Evolutionary conservation across 148 eudicot genomes (phyloP).

Genomic region (Hydrangea macrophylla): DNA sequence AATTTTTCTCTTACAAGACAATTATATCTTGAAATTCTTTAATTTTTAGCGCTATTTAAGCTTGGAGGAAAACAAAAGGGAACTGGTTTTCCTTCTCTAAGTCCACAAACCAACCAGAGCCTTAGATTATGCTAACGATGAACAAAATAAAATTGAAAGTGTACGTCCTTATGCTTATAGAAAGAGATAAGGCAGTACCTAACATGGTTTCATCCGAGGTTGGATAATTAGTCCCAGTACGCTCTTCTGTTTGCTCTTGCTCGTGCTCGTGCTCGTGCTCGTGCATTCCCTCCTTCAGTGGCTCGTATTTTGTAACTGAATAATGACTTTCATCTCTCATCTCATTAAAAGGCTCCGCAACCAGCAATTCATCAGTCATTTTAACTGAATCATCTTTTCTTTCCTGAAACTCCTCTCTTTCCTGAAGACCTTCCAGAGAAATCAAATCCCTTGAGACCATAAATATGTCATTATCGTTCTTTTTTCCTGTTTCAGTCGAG

Average conservation of each 20-base stretch:
- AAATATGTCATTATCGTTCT: constrained; percentile 16
- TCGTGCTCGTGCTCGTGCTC: constrained; percentile 30
- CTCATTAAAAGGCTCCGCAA: constrained; percentile 21
- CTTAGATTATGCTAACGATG: background rate
- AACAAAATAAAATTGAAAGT: background rate
- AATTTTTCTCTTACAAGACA: no score
- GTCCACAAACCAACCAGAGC: background rate
- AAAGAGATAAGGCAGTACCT: constrained; percentile 23
- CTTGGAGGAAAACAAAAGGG: no score
- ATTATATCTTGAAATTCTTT: no score
- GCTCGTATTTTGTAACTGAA: constrained; percentile 14
- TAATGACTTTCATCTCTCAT: constrained; percentile 17
- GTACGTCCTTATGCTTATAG: background rate
- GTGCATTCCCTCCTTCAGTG: constrained; percentile 17
- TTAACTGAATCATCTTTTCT: constrained; percentile 8
- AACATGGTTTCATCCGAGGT: constrained; percentile 10
- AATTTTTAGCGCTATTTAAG: no score
- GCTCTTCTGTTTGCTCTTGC: constrained; percentile 19
- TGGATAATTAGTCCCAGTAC: constrained; percentile 9
- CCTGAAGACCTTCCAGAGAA: constrained; percentile 26
- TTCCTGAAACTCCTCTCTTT: constrained; percentile 27
- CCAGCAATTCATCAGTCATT: constrained; percentile 19
- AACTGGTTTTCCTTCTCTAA: no score
- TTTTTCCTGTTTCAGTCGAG: constrained; percentile 14
- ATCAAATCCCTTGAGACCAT: constrained; percentile 14